These are phyloP conservation scores for Epichloe typhina DNA, from an alignment of 2,329 filamentous ascomycete genomes.

Conservation along the genomic window DNA sequence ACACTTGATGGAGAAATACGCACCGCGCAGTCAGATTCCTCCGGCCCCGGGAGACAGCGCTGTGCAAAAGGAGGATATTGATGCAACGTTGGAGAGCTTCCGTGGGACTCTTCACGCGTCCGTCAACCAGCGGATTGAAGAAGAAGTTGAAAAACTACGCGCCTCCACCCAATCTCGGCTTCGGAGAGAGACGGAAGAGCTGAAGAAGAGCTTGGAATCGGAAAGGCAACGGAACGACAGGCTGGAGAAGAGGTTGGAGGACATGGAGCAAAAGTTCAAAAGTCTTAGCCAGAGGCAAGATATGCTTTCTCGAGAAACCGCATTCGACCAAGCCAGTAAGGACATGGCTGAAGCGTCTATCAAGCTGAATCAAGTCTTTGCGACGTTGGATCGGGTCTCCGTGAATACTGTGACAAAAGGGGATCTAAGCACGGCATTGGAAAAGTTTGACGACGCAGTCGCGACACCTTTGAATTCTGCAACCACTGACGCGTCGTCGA, in stretches of 20 bases:
- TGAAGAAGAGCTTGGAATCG: slow-evolving; percentile 1
- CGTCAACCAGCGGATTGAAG: not conserved
- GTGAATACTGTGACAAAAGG: not conserved
- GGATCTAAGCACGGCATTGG: slow-evolving; percentile 1
- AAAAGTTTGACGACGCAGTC: slow-evolving; percentile 1
- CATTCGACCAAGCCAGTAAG: not conserved
- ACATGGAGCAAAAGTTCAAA: slow-evolving; percentile 7
- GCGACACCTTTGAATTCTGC: not conserved
- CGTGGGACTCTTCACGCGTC: not conserved
- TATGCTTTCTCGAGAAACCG: not conserved
- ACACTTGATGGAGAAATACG: slow-evolving; percentile 1
- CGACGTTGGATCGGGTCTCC: not conserved
- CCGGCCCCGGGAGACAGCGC: not conserved
- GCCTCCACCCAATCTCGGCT: not conserved
- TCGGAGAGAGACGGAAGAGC: not conserved
- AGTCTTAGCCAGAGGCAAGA: slow-evolving; percentile 1
- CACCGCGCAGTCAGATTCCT: not conserved
- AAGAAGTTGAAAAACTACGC: not conserved
- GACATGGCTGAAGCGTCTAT: not conserved
- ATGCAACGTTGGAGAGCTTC: not conserved
- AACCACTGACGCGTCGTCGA: not conserved
- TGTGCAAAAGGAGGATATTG: not conserved
- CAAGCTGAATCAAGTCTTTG: not conserved
- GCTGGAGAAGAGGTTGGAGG: slow-evolving; percentile 15
- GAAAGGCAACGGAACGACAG: slow-evolving; percentile 6